Evolutionary conservation across 768 basidiomycete species (phyloP).

Genomic region (Suillus hirtellus): DNA sequence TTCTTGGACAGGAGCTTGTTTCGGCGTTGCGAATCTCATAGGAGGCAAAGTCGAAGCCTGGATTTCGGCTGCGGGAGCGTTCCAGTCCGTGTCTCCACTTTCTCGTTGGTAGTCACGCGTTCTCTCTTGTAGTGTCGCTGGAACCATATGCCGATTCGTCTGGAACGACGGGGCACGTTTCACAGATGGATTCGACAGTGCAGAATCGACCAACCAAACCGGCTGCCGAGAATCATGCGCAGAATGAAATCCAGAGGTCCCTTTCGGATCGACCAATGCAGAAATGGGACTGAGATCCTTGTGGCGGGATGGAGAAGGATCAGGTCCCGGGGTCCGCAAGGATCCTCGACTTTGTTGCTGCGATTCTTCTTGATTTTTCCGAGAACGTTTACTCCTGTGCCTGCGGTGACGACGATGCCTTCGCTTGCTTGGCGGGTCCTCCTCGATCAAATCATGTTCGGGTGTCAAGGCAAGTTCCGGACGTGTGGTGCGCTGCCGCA

Average conservation of each 20-base stretch:
- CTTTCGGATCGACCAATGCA: not conserved
- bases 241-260: not conserved
- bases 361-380: not conserved
- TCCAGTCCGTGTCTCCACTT: not conserved
- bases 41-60: not conserved
- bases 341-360: slow-evolving; percentile 9
- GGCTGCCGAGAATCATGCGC: slow-evolving; percentile 32
- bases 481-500: slow-evolving; percentile 15
- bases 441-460: not conserved
- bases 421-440: not conserved
- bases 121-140: not conserved
- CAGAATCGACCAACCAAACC: slow-evolving; percentile 22
- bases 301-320: not conserved
- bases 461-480: not conserved
- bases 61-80: too few species aligned
- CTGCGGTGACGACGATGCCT: not conserved
- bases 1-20: not conserved
- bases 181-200: not conserved
- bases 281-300: not conserved
- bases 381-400: not conserved
- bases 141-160: slow-evolving; percentile 7
- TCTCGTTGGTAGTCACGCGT: not conserved
- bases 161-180: slow-evolving; percentile 7
- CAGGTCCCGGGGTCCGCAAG: not conserved
- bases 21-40: not conserved